phyloP scores from a whole-genome alignment of 2,329 filamentous ascomycete species.

The Alternaria novae-zelandiae region DNA sequence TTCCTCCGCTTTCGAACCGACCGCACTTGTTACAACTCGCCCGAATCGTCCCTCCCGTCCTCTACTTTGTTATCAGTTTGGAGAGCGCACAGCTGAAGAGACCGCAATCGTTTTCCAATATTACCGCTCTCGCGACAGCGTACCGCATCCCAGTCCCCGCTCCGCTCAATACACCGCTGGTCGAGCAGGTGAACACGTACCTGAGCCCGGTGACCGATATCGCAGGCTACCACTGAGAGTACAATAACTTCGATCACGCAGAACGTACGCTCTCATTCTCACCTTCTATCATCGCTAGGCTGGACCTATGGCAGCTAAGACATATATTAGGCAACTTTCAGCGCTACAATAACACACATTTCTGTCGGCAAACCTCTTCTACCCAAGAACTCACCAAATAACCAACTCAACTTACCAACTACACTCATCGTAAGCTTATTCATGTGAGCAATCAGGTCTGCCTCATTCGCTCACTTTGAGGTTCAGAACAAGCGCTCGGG shows the following conservation, averaged over 20 bases:
- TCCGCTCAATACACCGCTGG: conserved; percentile 16
- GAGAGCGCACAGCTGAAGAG: background rate
- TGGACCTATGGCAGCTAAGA: background rate
- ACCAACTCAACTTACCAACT: background rate
- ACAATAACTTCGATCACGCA: conserved; percentile 7
- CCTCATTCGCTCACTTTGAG: background rate
- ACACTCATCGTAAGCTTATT: background rate
- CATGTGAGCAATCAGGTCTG: background rate
- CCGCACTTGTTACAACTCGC: background rate
- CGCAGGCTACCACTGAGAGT: conserved; percentile 5
- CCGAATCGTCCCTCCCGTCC: background rate
- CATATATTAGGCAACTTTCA: conserved; percentile 13
- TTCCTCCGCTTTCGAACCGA: background rate
- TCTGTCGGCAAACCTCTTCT: background rate
- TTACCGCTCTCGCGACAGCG: background rate
- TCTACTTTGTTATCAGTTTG: background rate
- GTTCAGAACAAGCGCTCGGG: background rate
- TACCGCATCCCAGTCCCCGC: background rate
- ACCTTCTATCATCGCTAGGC: conserved; percentile 1
- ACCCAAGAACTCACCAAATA: background rate
- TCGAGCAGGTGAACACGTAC: conserved; percentile 4
- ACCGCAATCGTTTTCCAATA: background rate
- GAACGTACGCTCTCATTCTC: conserved; percentile 3
- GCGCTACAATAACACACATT: background rate
- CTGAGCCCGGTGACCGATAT: conserved; percentile 2